Evolutionary conservation across 768 basidiomycete species (phyloP).

Genomic region (Artomyces pyxidatus): DNA sequence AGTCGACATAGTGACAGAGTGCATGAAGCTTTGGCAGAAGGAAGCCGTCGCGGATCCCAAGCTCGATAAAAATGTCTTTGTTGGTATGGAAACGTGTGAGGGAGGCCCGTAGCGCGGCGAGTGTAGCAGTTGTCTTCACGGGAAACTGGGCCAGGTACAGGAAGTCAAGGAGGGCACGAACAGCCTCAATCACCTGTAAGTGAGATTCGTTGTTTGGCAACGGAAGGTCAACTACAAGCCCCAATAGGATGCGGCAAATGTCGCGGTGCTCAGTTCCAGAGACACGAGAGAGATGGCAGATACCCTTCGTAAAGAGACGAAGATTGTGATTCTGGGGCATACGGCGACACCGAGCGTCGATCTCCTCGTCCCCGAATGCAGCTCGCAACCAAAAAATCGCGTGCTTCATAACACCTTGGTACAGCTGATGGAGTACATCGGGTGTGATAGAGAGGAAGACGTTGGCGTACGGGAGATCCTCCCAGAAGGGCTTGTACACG

Average conservation of each 20-base stretch:
- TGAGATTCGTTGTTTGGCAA: not conserved
- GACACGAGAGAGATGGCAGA: constrained; percentile 34
- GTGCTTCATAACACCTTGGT: constrained; percentile 1
- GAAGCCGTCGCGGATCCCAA: not conserved
- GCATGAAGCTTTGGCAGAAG: not conserved
- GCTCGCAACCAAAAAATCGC: not conserved
- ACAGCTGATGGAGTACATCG: not conserved
- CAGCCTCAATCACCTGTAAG: not conserved
- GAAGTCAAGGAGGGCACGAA: not conserved
- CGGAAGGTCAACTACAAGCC: not conserved
- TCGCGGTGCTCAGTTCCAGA: constrained; percentile 35
- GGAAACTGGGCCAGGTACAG: not conserved
- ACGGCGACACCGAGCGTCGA: constrained; percentile 29
- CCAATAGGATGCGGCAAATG: constrained; percentile 9
- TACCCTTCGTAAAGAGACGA: constrained; percentile 35
- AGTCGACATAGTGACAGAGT: not conserved
- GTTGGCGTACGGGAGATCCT: not conserved
- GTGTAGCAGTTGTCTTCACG: not conserved
- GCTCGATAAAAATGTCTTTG: not conserved
- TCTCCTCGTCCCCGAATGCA: constrained; percentile 17
- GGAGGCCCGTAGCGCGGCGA: not conserved
- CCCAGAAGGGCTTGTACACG: constrained; percentile 32
- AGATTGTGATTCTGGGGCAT: constrained; percentile 23
- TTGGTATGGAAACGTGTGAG: not conserved
- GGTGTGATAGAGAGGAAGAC: not conserved